phyloP scores from a whole-genome alignment of 2,329 filamentous ascomycete genomes.

The Pseudofabraea citricarpa region DNA sequence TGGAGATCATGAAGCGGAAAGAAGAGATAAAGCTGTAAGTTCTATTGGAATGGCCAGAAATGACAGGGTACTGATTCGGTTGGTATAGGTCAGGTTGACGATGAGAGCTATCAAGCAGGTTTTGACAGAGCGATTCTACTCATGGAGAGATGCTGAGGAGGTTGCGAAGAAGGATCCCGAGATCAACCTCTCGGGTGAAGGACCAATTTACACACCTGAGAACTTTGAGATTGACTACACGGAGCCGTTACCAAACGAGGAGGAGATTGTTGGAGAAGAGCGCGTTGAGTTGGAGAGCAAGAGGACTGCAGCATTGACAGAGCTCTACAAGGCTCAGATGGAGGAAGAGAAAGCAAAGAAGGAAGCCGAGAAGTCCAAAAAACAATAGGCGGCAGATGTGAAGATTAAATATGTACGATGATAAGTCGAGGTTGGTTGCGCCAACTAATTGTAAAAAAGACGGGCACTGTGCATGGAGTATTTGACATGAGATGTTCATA shows the following conservation, averaged over 20 bases:
- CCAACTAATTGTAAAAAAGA: too few species aligned
- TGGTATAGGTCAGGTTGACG: constrained; percentile 66
- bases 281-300: neutral
- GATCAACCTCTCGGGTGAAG: constrained; percentile 42
- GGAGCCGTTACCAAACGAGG: constrained; percentile 27
- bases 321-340: neutral
- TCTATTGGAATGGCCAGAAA: too few species aligned
- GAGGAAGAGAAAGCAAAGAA: too few species aligned
- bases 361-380: too few species aligned
- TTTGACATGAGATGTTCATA: too few species aligned
- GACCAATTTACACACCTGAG: constrained; percentile 21
- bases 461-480: too few species aligned
- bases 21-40: constrained; percentile 64
- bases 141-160: constrained; percentile 72
- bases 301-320: neutral
- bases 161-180: constrained; percentile 64
- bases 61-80: too few species aligned
- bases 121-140: constrained; percentile 82
- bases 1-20: constrained; percentile 62
- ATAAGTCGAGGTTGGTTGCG: neutral
- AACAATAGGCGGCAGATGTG: too few species aligned
- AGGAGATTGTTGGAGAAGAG: constrained; percentile 28
- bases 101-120: constrained; percentile 80
- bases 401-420: neutral
- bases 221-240: constrained; percentile 15